Base-by-base conservation (phyloP, 78 protist genomes). In the slime mould (Dictyostelium discoideum) region DNA sequence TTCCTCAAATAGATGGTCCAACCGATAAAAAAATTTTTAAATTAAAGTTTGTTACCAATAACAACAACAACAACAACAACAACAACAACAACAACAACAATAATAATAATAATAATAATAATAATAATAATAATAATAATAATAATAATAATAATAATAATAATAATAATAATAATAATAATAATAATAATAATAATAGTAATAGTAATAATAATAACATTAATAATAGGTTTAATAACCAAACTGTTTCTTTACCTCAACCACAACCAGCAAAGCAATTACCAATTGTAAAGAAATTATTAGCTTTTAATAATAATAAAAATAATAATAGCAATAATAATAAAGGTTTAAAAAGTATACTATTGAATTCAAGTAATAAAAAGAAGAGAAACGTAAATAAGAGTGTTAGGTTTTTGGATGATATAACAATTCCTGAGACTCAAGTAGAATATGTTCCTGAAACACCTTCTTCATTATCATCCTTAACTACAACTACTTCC, bases 1-100 rank as follows among this genome's bases (percentile, higher is more conserved):
- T 90, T 14, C 73, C 88, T 10, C 95, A 90, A 50, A 67, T n/a
- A 20, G 95, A 90, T 90, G 95, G 95, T 50, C 54, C 57, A 37
- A 67, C 69, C 3, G 95, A 90, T 77, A 44, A 40, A 16, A 48
- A 72, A 2, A 37, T 10, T 32, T 26, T 20, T 76, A 26, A 54
- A 6, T n/a, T 57, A 22, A 50, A 37, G 20, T 16, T 18, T 20
- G 26, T 46, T 50, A 42, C n/a, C 10, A 72, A 13, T 32, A 87
- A 78, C 29, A 87, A 77, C 85, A 89, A 81, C 22, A 78, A 37
- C 1, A 80, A 32, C 9, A 18, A n/a, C 44, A 50, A 50, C 39
- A 79, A 37, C 22, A 84, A 67, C 37, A 16, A 84, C 14, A 57
- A 63, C 22, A 84, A 39, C 40, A 24, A 63, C 6, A 57, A 63